phyloP scores from a whole-genome alignment of 1,284 basidiomycete species.

The Moesziomyces globuligerus region DNA sequence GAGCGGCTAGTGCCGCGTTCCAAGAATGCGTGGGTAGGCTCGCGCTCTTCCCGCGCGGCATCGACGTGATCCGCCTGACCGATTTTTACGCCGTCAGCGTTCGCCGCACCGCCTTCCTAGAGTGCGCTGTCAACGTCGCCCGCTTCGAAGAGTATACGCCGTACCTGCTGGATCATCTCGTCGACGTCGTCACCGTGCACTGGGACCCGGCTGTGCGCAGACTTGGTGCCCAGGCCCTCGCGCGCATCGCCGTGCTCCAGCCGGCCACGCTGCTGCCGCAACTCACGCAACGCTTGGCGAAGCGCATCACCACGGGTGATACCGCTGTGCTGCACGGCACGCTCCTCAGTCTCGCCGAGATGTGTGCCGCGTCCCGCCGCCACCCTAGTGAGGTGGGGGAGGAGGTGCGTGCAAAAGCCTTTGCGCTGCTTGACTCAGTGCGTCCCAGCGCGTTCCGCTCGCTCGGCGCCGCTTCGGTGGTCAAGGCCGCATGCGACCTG shows the following conservation, averaged over 20 bases:
- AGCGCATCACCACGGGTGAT: slow-evolving; percentile 69
- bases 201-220: slow-evolving; percentile 87
- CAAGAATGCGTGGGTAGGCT: slow-evolving; percentile 96
- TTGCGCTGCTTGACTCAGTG: slow-evolving; percentile 72
- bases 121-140: slow-evolving; percentile 85
- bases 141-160: slow-evolving; percentile 81
- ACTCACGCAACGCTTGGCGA: slow-evolving; percentile 65
- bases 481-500: slow-evolving; percentile 78
- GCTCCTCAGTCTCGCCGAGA: slow-evolving; percentile 78
- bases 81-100: slow-evolving; percentile 95
- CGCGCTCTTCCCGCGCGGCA: slow-evolving; percentile 85
- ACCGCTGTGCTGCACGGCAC: slow-evolving; percentile 81
- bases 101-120: slow-evolving; percentile 82
- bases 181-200: slow-evolving; percentile 81
- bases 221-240: slow-evolving; percentile 81
- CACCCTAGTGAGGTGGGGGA: slow-evolving; percentile 66
- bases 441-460: slow-evolving; percentile 74
- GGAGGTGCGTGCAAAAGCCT: slow-evolving; percentile 59
- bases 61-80: slow-evolving; percentile 87
- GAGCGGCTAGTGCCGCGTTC: slow-evolving; percentile 96
- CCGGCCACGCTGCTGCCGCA: slow-evolving; percentile 72
- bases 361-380: slow-evolving; percentile 71
- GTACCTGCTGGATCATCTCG: slow-evolving; percentile 79
- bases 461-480: slow-evolving; percentile 78
- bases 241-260: slow-evolving; percentile 76